Evolutionary conservation across 192 early-diverging fungal genomes (phyloP), one percentile per base, ranked within the genome.

Genomic region (Haplosporangium gracile): DNA sequence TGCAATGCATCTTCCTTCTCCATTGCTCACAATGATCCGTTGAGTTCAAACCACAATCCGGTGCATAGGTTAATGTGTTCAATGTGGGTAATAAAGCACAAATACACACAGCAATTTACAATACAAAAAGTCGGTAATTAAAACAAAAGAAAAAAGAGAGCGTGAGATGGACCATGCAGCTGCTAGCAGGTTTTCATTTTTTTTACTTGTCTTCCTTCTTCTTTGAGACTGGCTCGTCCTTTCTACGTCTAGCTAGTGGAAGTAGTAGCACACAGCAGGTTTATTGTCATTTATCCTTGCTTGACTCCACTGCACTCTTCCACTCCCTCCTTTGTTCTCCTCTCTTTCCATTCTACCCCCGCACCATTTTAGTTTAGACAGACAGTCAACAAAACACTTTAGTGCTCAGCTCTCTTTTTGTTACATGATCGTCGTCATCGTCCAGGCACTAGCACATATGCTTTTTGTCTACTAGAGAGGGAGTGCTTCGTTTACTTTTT

Each of bases 381-480:
- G 49, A 51, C 49, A 22, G 20, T 4, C 47, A 51, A 51, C 49
- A 51, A 18, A 20, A 26, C 13, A 29, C 26, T 60, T 60, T 60
- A 60, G 55, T 32, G 60, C 26, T 32, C 29, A 65, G 32, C 29
- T 65, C 29, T 32, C 29, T 65, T 63, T 63, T 65, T 5, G 13
- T 65, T 11, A 65, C 26, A 65, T 65, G 60, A 65, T 65, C 60
- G 60, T 65, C 60, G 60, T 65, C 60, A 65, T 65, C 60, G 29
- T 65, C 60, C 29, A 65, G 60, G 60, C 60, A 26, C 60, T 65
- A 65, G 60, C 60, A 29, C 55, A 16, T 34, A 65, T 34, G 26
- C 29, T 71, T 36, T 45, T 13, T 29, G 68, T 32, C 32, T 22
- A 60, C 29, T 60, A 5, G 26, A 16, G 38, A 26, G 38, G 3